These are phyloP conservation scores for Macaranga tanarius DNA, from an alignment of 441 rosid species.

Conservation along the genomic window DNA sequence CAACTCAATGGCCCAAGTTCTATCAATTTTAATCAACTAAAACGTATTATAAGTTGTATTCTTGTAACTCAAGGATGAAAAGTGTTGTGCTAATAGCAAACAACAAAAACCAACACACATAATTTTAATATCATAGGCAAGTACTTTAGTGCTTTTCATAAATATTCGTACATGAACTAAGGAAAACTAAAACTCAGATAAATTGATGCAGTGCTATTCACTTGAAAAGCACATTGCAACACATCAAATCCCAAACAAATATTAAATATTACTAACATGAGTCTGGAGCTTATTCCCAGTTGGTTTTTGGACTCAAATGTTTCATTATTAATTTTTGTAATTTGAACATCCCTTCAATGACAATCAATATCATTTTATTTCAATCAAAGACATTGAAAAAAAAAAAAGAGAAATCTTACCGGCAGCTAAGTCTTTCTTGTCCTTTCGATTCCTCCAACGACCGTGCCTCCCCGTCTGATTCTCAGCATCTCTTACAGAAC, in stretches of 20 bases:
- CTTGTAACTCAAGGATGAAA: background rate
- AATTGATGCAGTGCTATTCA: no score
- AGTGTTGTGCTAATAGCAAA: background rate
- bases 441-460: constrained; percentile 44
- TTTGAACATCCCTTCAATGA: background rate
- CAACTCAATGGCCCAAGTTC: no score
- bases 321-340: background rate
- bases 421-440: constrained; percentile 59
- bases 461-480: constrained; percentile 42
- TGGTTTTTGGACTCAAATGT: no score
- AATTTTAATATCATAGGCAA: background rate
- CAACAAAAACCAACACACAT: background rate
- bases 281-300: no score
- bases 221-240: no score
- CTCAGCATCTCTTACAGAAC: constrained; percentile 43
- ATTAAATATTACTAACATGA: no score
- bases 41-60: no score
- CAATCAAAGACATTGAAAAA: no score
- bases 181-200: no score
- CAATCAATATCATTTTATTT: no score
- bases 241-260: no score
- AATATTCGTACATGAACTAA: background rate
- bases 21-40: no score
- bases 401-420: constrained; percentile 36
- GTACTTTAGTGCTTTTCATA: background rate